Evolutionary conservation across 2,329 filamentous ascomycete genomes (phyloP), one percentile per base, ranked within the genome.

Genomic region (Pseudopyrenochaeta lycopersici): DNA sequence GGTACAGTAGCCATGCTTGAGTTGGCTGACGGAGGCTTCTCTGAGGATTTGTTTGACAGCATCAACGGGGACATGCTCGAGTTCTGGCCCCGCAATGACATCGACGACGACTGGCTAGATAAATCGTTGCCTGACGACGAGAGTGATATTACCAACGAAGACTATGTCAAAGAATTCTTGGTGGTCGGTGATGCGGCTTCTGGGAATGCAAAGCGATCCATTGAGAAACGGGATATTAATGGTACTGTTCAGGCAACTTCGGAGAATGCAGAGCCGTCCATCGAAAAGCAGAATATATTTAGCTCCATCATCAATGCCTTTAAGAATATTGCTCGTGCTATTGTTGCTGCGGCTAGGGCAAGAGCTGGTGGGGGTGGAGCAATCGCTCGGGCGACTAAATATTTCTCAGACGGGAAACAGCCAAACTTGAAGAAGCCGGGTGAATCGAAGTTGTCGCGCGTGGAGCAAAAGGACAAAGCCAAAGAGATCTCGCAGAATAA

Each of bases 1-100:
- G 51, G 51, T 41, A 54, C 51, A 14, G 18, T 29, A n/a, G 51
- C 51, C 23, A 54, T 54, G 51, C 45, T 54, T 33, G 51, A 54
- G 31, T 29, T 54, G 51, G 51, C 51, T 15, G 51, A 54, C 15
- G 51, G 51, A 11, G 51, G 51, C 32, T 54, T 54, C 45, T 45
- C 45, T 21, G 45, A 49, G 27, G 51, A 54, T 40, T 41, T 54
- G 32, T 40, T 54, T 27, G 45, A 54, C 17, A 49, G 51, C 51
- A 54, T 54, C 45, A 20, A 54, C 15, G 30, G 23, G 32, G 45
- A 54, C 33, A 49, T 45, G 51, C 51, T 54, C 40, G 45, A 49
- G 40, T 29, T 54, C n/a, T 49, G 51, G 51, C 51, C 51, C 29
- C n/a, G 20, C 27, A 17, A 42, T 35, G 51, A 54, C 15, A 54